Evolutionary conservation across 306 rosid species (phyloP), one percentile per base, ranked within the genome.

Genomic region (Cyamopsis tetragonoloba): DNA sequence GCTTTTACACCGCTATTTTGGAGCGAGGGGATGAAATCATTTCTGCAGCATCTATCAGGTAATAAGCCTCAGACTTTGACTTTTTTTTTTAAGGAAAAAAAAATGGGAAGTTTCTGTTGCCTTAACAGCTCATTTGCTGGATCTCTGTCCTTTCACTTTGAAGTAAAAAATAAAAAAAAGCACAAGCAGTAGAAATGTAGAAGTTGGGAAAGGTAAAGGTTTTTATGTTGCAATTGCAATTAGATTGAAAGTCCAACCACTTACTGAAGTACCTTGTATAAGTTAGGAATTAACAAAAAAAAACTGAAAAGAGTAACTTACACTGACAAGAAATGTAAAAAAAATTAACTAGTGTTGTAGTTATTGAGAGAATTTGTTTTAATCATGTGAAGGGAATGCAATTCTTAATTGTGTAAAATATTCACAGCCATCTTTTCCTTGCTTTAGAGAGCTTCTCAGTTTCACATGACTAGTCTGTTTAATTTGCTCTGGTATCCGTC

Each of bases 11-110:
- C 66, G 99, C 88, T 66, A 81, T 91, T 69, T 82, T 95, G 85
- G 99, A 95, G 84, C 82, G 86, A 72, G 99, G 99, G 50, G 99
- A 91, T 85, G 99, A 95, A 74, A 82, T 95, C 61, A 82, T 91
- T 61, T 87, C 86, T 73, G 97, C 92, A 19, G 99, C 99, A 73
- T 88, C 96, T 68, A 59, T 95, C 80, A 88, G 99, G 99, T 65
- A 44, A 20, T 39, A 44, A 23, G 31, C 17, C 47, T 42, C 50
- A 8, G 53, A 55, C 26, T 39, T 8, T 4, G 58, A 46, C 70
- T n/a, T 35, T 4, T 67, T 48, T 3, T 72, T n/a, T 3, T 14
- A 0, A 4, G 3, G 34, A n/a, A n/a, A n/a, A n/a, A n/a, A n/a
- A n/a, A n/a, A n/a, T n/a, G 17, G 74, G 41, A 56, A 31, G 35